Evolutionary conservation across 2,329 filamentous ascomycete genomes (phyloP), one percentile per base, ranked within the genome.

Genomic region (Aspergillus oerlinghausenensis): DNA sequence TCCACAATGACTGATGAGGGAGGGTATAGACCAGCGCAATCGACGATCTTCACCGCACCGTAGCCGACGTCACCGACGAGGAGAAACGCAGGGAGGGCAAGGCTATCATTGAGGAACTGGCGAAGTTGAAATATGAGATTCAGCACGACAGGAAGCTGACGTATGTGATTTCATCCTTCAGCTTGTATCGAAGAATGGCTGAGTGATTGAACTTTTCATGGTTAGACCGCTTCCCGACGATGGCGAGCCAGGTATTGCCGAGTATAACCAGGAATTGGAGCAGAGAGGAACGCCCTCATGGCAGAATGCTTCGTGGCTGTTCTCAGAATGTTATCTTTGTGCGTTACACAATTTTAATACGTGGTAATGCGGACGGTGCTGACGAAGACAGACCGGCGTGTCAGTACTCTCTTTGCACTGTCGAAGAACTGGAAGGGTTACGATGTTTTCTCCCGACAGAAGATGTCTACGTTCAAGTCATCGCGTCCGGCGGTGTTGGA

Each of bases 251-350:
- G 92, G 97, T 66, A 84, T 97, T 29, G 82, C 82, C 14, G 80
- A 83, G 43, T 99, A 97, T 78, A 99, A 99, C 77, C 80, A 86
- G 62, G 92, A 97, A 74, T 78, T 99, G 5, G 83, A 88, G 63
- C 81, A 87, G 62, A 82, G 91, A 21, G 89, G 87, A 47, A 84
- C 82, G 49, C 85, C 89, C 0, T 86, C 83, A 49, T 99, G 94
- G 94, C 88, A 93, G 70, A 82, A 88, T 60, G 85, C 88, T 4
- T 84, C 92, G 5, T 99, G 94, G 94, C 82, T 99, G 1, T 99
- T 85, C 74, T 80, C 88, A 26, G 94, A 99, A 78, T 97, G 94
- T 79, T 97, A 97, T 73, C 82, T 99, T 57, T 97, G 74, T 77
- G 66, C 50, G 73, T 65, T 28, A 9, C 29, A 32, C 7, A 4